phyloP scores from a whole-genome alignment of 2,329 filamentous ascomycete species.

The Hirsutella rhossiliensis region DNA sequence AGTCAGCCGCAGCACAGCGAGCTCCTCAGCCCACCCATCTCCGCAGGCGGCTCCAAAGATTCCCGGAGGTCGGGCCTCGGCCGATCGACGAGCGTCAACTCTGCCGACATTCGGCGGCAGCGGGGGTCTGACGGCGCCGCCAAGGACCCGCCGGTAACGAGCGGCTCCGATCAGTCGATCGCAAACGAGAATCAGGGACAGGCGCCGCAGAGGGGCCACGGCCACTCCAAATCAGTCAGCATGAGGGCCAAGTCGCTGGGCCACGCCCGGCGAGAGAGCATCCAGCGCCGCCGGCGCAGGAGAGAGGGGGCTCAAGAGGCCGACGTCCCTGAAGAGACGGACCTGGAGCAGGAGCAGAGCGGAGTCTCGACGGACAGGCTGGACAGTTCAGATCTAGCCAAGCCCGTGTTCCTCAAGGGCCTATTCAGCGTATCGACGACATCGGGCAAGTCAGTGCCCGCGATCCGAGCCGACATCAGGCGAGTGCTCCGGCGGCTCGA shows the following conservation, averaged over 20 bases:
- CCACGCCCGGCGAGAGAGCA: conserved; percentile 81
- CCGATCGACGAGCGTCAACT: conserved; percentile 85
- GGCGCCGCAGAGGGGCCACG: conserved; percentile 35
- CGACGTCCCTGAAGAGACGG: conserved; percentile 84
- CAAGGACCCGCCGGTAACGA: conserved; percentile 61
- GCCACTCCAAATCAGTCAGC: conserved; percentile 47
- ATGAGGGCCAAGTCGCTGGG: conserved; percentile 77
- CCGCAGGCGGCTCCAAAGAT: conserved; percentile 42
- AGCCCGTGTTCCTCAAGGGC: conserved; percentile 91
- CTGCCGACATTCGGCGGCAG: conserved; percentile 59
- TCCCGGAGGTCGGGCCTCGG: conserved; percentile 58
- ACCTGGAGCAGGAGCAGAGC: conserved; percentile 58
- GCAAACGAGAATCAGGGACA: conserved; percentile 37
- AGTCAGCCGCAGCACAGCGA: conserved; percentile 66
- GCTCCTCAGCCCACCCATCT: conserved; percentile 60
- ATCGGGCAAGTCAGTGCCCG: conserved; percentile 74
- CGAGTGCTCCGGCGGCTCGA: conserved; percentile 77
- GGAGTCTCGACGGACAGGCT: conserved; percentile 49
- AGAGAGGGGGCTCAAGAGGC: conserved; percentile 61
- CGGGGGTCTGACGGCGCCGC: conserved; percentile 35
- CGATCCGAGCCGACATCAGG: conserved; percentile 84
- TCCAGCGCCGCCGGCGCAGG: conserved; percentile 69
- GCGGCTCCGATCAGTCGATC: conserved; percentile 66
- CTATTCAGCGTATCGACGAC: conserved; percentile 96
- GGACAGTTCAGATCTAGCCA: conserved; percentile 66